Base-by-base conservation (phyloP, 495 filamentous ascomycete species). In the Annulohypoxylon bovei region DNA sequence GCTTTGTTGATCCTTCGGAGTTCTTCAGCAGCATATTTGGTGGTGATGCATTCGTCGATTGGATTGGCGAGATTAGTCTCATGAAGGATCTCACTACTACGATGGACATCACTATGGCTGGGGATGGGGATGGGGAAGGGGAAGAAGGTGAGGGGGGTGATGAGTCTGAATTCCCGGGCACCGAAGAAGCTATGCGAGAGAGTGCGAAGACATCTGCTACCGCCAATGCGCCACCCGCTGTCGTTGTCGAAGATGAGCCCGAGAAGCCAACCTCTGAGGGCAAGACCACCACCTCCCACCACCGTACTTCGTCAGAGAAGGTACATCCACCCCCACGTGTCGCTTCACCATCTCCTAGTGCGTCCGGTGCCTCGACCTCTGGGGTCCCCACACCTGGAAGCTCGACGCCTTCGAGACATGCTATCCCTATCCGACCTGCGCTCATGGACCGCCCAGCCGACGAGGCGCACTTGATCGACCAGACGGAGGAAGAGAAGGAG, bases 11-110 rank as follows among this genome's bases (percentile, higher is more conserved):
- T 73, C 96, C 95, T 0, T 88, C 93, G 44, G 96, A 99, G 81
- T 99, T 99, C 88, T 98, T 99, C 80, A 90, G 92, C 70, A 97
- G 93, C 86, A 98, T 99, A 65, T 99, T 99, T 74, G 95, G 95
- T 68, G 95, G 95, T 35, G 95, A 97, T 63, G 95, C 96, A 4
- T 99, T 99, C 75, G 85, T 90, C 23, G 95, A 95, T 79, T 88
- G 93, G 76, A 96, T 95, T 72, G 93, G 93, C 58, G 93, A 97
- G 81, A 94, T 97, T 66, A 93, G 91, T 49, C 85, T 97, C 55
- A 95, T 97, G 90, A 95, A 94, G 79, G 93, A 95, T 71, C 83
- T 96, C 37, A 94, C 92, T 3, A 89, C 91, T 62, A 93, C 93
- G 2, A 95, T 95, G 92, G 93, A 95, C 71, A 97, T 97, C 65